phyloP scores from a whole-genome alignment of 805 yeast genomes.

The Blastobotrys robertii region DNA sequence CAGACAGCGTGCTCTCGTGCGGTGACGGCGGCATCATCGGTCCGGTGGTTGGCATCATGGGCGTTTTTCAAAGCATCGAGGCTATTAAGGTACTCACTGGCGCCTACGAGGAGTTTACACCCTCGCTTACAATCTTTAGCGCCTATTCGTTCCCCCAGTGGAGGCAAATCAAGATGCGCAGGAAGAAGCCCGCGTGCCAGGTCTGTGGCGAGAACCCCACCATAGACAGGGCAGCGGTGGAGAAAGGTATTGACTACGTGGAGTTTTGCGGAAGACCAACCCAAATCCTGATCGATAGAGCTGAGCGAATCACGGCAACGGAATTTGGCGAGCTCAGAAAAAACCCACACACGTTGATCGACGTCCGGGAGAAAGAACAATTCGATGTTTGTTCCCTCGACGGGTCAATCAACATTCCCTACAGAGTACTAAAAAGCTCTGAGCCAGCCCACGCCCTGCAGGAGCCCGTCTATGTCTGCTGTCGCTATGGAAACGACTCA shows the following conservation, averaged over 20 bases:
- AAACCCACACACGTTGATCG: constrained; percentile 37
- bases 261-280: constrained; percentile 61
- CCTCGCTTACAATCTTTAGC: constrained; percentile 54
- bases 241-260: constrained; percentile 48
- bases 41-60: constrained; percentile 90
- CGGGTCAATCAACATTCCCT: constrained; percentile 53
- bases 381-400: constrained; percentile 56
- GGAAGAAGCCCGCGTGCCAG: constrained; percentile 46
- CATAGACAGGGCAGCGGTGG: constrained; percentile 40
- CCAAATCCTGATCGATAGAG: constrained; percentile 37
- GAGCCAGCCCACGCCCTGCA: constrained; percentile 12
- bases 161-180: constrained; percentile 72
- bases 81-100: constrained; percentile 64
- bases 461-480: constrained; percentile 48
- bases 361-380: constrained; percentile 77
- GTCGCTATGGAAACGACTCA: constrained; percentile 89
- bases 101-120: constrained; percentile 47
- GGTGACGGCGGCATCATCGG: constrained; percentile 93
- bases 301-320: constrained; percentile 40
- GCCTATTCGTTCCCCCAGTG: constrained; percentile 42
- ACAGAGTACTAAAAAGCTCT: constrained; percentile 36
- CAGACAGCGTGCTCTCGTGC: constrained; percentile 73
- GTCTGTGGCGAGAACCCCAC: constrained; percentile 51
- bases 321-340: constrained; percentile 23
- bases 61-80: constrained; percentile 82